Evolutionary conservation across 805 yeast genomes (phyloP).

Genomic region (Metschnikowia bowlesiae): DNA sequence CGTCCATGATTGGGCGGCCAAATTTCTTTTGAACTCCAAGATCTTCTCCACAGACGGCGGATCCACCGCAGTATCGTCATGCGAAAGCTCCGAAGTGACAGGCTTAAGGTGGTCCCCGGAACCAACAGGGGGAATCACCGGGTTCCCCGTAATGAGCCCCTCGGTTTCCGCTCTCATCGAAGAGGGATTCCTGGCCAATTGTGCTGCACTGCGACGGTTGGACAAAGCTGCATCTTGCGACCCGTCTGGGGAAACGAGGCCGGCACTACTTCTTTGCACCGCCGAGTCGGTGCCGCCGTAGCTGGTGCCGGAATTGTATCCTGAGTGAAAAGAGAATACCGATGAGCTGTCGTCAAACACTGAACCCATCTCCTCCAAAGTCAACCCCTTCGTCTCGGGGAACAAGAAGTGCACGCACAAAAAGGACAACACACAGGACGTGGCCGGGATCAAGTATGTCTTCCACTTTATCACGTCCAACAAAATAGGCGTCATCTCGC

Average conservation of each 20-base stretch:
- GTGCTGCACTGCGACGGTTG: slow-evolving; percentile 31
- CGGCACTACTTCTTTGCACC: slow-evolving; percentile 7
- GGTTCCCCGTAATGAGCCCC: slow-evolving; percentile 28
- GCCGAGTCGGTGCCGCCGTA: slow-evolving; percentile 14
- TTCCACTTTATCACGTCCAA: slow-evolving; percentile 75
- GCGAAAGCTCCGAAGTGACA: slow-evolving; percentile 13
- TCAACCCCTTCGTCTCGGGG: slow-evolving; percentile 89
- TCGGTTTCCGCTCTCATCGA: slow-evolving; percentile 29
- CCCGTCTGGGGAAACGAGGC: slow-evolving; percentile 3
- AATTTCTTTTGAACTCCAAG: slow-evolving; percentile 7
- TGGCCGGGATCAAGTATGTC: slow-evolving; percentile 76
- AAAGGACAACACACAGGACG: slow-evolving; percentile 70
- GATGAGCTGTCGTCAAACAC: slow-evolving; percentile 65
- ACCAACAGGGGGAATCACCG: slow-evolving; percentile 14
- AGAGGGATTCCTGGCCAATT: slow-evolving; percentile 39
- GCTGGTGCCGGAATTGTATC: slow-evolving; percentile 14
- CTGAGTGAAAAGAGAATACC: slow-evolving; percentile 40
- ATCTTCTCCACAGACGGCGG: slow-evolving; percentile 17
- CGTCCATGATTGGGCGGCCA: slow-evolving; percentile 10
- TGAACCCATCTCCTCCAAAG: slow-evolving; percentile 87
- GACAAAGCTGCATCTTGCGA: slow-evolving; percentile 4
- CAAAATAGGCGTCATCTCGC: slow-evolving; percentile 84
- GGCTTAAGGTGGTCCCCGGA: slow-evolving; percentile 14
- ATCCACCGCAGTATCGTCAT: slow-evolving; percentile 16
- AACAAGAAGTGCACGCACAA: slow-evolving; percentile 66